Evolutionary conservation across 2,329 filamentous ascomycete genomes (phyloP).

Genomic region (Colletotrichum spaethianum): DNA sequence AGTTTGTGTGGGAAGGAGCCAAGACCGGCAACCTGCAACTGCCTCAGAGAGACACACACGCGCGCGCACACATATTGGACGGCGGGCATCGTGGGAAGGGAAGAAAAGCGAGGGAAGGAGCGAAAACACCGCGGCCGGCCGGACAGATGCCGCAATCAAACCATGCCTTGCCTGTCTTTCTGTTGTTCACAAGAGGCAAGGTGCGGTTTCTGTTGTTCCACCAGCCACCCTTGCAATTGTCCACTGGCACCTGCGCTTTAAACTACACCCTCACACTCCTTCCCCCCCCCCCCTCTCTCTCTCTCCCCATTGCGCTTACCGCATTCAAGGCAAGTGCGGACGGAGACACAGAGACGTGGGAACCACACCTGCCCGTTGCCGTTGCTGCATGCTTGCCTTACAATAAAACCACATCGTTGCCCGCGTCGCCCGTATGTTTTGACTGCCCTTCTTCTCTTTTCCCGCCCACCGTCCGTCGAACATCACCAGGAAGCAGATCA

Average conservation of each 20-base stretch:
- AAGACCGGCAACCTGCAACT: constrained; percentile 35
- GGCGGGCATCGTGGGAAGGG: constrained; percentile 27
- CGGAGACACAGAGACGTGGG: constrained; percentile 2
- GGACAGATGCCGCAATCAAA: constrained; percentile 28
- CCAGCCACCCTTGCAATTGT: constrained; percentile 34
- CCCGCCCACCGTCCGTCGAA: constrained; percentile 21
- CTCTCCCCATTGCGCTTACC: constrained; percentile 15
- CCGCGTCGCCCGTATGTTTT: constrained; percentile 13
- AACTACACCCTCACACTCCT: neutral
- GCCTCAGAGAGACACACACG: neutral
- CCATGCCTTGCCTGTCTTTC: constrained; percentile 27
- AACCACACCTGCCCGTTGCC: constrained; percentile 13
- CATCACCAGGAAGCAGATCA: constrained; percentile 34
- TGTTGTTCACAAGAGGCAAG: constrained; percentile 34
- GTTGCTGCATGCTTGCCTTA: constrained; percentile 18
- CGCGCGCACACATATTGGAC: neutral
- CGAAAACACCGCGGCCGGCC: constrained; percentile 8
- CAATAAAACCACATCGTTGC: constrained; percentile 41
- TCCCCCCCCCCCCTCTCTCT: neutral
- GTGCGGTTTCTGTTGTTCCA: constrained; percentile 40
- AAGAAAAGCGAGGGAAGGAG: neutral
- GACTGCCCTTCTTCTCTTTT: constrained; percentile 10
- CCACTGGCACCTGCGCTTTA: constrained; percentile 5
- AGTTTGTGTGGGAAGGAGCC: constrained; percentile 35
- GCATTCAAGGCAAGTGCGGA: constrained; percentile 13